phyloP scores from a whole-genome alignment of 345 rosid genomes.

The Excoecaria agallocha region DNA sequence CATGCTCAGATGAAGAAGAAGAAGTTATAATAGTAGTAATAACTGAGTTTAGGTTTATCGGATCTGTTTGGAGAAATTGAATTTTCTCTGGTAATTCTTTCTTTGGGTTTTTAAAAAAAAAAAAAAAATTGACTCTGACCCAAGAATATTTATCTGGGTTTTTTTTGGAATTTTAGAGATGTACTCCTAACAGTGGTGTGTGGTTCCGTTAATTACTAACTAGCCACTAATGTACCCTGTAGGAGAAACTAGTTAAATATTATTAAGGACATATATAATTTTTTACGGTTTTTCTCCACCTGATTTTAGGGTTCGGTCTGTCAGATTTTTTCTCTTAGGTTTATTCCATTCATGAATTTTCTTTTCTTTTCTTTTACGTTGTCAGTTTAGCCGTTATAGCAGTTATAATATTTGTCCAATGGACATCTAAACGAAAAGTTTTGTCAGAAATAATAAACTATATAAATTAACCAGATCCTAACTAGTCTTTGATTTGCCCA shows the following conservation, averaged over 20 bases:
- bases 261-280: too few species aligned
- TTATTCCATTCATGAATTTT: neutral
- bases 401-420: slow-evolving; percentile 14
- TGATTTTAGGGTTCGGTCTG: slow-evolving; percentile 10
- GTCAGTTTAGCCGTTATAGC: slow-evolving; percentile 26
- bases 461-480: neutral
- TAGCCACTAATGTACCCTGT: slow-evolving; percentile 27
- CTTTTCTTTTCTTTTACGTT: neutral
- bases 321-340: neutral
- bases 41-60: neutral
- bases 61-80: slow-evolving; percentile 17
- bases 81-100: neutral
- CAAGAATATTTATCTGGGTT: slow-evolving; percentile 19
- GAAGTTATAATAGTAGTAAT: neutral
- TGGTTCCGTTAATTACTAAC: slow-evolving; percentile 1
- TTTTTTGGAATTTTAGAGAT: slow-evolving; percentile 18
- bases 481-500: neutral
- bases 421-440: too few species aligned
- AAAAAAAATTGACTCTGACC: slow-evolving; percentile 29
- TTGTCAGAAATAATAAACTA: slow-evolving; percentile 19
- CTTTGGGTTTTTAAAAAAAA: neutral
- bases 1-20: slow-evolving; percentile 40
- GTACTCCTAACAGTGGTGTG: slow-evolving; percentile 39
- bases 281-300: slow-evolving; percentile 3
- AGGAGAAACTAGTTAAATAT: slow-evolving; percentile 30